phyloP scores from a whole-genome alignment of 306 rosid genomes.

The Corylus americana region DNA sequence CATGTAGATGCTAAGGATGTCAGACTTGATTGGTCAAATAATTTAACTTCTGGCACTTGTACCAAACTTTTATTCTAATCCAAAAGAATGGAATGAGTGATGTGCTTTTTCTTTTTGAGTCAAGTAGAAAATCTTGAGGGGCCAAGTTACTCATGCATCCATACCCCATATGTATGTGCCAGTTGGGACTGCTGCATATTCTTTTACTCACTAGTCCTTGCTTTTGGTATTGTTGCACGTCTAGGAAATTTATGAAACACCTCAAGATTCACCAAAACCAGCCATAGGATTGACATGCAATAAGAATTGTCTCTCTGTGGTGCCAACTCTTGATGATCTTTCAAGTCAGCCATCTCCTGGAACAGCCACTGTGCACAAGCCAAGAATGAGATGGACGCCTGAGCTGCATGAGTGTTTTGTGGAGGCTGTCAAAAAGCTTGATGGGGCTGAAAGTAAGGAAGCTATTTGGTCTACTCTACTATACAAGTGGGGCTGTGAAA shows the following conservation, averaged over 20 bases:
- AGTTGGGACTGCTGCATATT: not conserved
- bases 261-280: constrained; percentile 28
- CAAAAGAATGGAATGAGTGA: not conserved
- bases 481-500: constrained; percentile 1
- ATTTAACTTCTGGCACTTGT: not conserved
- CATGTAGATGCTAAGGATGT: not conserved
- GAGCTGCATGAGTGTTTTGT: constrained; percentile 44
- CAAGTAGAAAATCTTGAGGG: not conserved
- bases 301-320: constrained; percentile 8
- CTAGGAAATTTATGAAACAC: constrained; percentile 38
- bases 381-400: constrained; percentile 49
- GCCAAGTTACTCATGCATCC: not conserved
- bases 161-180: not conserved
- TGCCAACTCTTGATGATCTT: constrained; percentile 27
- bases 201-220: constrained; percentile 8
- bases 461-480: not conserved
- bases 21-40: not conserved
- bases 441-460: constrained; percentile 47
- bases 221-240: not conserved
- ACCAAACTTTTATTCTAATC: not conserved
- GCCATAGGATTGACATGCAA: constrained; percentile 18
- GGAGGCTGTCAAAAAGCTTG: constrained; percentile 42
- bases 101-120: not conserved
- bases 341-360: constrained; percentile 36
- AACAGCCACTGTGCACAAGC: constrained; percentile 27